Percentiles rank a stretch among this genome's conserved stretches.
Conservation (phyloP, 2,329 filamentous ascomycete species). For the Paracorniculantispora psalliotae region DNA sequence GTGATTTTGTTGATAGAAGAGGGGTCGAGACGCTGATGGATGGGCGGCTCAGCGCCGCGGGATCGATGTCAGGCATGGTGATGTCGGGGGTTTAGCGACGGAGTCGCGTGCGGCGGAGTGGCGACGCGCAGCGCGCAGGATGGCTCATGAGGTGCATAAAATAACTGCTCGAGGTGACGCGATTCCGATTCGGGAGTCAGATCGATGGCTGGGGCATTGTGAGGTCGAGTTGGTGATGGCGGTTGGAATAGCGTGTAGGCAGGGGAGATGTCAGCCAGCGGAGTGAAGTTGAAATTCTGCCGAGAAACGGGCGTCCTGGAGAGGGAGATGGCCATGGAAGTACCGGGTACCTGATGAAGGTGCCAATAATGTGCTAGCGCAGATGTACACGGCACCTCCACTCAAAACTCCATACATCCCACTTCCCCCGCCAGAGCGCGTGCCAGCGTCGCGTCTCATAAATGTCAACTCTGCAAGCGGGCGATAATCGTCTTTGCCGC, state of each 20-base stretch:
- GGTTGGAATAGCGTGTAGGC: slow-evolving; percentile 20
- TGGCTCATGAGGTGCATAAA: slow-evolving; percentile 41
- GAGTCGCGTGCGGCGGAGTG: slow-evolving; percentile 43
- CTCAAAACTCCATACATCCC: slow-evolving; percentile 15
- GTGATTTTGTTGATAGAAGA: slow-evolving; percentile 52
- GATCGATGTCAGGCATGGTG: slow-evolving; percentile 65
- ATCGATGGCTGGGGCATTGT: slow-evolving; percentile 42
- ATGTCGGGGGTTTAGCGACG: slow-evolving; percentile 24
- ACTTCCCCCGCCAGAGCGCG: slow-evolving; percentile 16
- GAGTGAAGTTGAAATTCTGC: slow-evolving; percentile 34
- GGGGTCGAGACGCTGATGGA: slow-evolving; percentile 54
- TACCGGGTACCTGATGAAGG: slow-evolving; percentile 21
- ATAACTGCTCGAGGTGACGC: slow-evolving; percentile 32
- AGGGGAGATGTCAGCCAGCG: slow-evolving; percentile 25
- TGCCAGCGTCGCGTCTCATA: slow-evolving; percentile 23
- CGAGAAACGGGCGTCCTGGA: slow-evolving; percentile 22
- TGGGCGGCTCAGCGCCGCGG: slow-evolving; percentile 61
- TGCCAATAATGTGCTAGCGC: not conserved
- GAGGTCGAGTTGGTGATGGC: slow-evolving; percentile 37
- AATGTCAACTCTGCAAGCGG: slow-evolving; percentile 17
- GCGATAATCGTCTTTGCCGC: not conserved
- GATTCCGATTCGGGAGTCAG: slow-evolving; percentile 36
- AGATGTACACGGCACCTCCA: not conserved
- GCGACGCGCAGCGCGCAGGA: slow-evolving; percentile 41
- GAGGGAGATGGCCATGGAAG: slow-evolving; percentile 19